phyloP scores from a whole-genome alignment of 768 basidiomycete species.

The Pleurotus tuber-regium region DNA sequence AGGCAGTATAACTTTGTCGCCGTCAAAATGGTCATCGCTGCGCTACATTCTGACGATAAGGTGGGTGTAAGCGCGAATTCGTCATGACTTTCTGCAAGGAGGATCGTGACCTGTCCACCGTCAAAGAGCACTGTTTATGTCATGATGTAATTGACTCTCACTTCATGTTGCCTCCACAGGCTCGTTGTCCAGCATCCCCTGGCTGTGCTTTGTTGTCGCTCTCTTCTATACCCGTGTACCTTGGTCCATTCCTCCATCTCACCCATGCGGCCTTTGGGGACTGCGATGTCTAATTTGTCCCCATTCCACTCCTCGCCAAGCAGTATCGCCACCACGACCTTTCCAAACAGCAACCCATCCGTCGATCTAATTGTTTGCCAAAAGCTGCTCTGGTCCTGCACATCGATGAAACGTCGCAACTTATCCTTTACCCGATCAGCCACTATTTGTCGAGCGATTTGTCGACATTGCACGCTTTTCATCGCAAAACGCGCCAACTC shows the following conservation, averaged over 20 bases:
- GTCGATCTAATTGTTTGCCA: too few relatives aligned
- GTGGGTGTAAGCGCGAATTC: not conserved
- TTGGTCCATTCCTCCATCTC: not conserved
- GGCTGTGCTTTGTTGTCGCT: not conserved
- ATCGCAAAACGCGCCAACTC: too few relatives aligned
- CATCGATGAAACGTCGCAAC: too few relatives aligned
- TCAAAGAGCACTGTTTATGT: too few relatives aligned
- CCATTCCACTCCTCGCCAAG: too few relatives aligned
- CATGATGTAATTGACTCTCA: not conserved
- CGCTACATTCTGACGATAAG: not conserved
- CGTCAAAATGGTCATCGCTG: not conserved
- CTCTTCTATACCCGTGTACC: not conserved
- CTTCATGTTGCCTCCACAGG: not conserved
- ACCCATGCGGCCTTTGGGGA: not conserved
- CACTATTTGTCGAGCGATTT: too few relatives aligned
- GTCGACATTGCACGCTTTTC: too few relatives aligned
- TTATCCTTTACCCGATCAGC: too few relatives aligned
- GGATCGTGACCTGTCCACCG: not conserved
- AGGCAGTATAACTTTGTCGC: not conserved
- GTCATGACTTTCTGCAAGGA: not conserved
- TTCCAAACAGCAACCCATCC: too few relatives aligned
- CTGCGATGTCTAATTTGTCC: not conserved
- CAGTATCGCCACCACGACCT: too few relatives aligned
- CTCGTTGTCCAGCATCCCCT: not conserved
- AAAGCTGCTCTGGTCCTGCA: too few relatives aligned